These are phyloP conservation scores for Carex arenaria DNA, from an alignment of 202 grass and related monocot genomes.

Conservation along the genomic window DNA sequence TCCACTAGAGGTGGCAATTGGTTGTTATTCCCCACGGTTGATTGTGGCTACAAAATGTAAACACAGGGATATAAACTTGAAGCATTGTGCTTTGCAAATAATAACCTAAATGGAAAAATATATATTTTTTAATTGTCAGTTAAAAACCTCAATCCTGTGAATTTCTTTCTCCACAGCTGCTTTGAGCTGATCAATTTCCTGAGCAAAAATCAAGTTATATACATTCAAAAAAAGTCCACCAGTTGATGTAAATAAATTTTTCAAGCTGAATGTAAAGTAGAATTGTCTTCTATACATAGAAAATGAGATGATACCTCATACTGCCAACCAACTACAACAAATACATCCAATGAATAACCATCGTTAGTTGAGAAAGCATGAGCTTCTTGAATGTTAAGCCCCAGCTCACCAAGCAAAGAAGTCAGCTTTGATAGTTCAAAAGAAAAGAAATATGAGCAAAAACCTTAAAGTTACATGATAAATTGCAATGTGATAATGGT, in stretches of 20 bases:
- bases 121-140: not conserved
- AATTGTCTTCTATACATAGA: not conserved
- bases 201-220: conserved; percentile 23
- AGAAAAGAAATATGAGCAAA: not conserved
- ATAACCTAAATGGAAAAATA: not conserved
- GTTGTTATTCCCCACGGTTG: conserved; percentile 49
- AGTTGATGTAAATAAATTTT: not conserved
- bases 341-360: conserved; percentile 90
- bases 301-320: conserved; percentile 53
- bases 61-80: not conserved
- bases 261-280: not conserved
- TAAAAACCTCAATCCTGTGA: conserved; percentile 66
- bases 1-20: conserved; percentile 53
- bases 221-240: not conserved
- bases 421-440: conserved; percentile 54
- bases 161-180: conserved; percentile 60
- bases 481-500: not conserved
- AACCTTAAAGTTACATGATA: not conserved
- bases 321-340: conserved; percentile 92
- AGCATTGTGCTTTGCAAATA: conserved; percentile 27
- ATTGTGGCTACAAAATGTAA: conserved; percentile 55
- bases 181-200: conserved; percentile 70
- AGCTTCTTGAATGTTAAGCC: conserved; percentile 97
- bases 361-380: conserved; percentile 98
- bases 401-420: conserved; percentile 80